Evolutionary conservation across 805 yeast genomes (phyloP), one percentile per base, ranked within the genome.

Genomic region (Schizosaccharomyces cryophilus): DNA sequence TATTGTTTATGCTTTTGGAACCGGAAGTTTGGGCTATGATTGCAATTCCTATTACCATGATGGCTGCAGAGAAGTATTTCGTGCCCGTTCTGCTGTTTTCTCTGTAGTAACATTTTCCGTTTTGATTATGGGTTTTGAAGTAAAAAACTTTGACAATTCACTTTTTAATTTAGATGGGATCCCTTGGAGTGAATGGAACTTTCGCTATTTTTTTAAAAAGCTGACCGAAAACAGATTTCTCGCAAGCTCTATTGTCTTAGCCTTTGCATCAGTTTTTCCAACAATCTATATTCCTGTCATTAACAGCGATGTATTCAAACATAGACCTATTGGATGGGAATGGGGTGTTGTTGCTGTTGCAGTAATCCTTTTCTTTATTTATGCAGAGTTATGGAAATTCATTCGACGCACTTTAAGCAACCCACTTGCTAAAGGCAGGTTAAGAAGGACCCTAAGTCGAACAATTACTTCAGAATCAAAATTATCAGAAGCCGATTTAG

Each of bases 21-120:
- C 74, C 64, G 90, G 88, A 40, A 69, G 80, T 42, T 75, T 86
- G 59, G 95, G 93, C 17, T 42, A 42, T 15, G 71, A 75, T 63
- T 86, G 95, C 73, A 86, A 86, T 70, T 71, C 75, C 35, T 69
- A 69, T 35, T 74, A 73, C 61, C 72, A 72, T 51, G 73, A 67
- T 1, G 63, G 72, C 0, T 87, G 95, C 72, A 66, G 72, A 58
- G 71, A 75, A 64, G 95, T 87, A 13, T 86, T 82, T 72, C 76
- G 78, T 66, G 85, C 88, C 3, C 79, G 95, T 69, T 79, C 94
- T 2, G 79, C 84, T 2, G 78, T 88, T 0, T 87, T 87, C 74
- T 84, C 84, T 0, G 79, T 83, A 1, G 82, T 86, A 82, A 87
- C 95, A 0, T 87, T 95, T 94, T 79, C 89, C 73, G 84, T 90